Base-by-base conservation (phyloP, 768 basidiomycete species). In the Lactarius sp. region DNA sequence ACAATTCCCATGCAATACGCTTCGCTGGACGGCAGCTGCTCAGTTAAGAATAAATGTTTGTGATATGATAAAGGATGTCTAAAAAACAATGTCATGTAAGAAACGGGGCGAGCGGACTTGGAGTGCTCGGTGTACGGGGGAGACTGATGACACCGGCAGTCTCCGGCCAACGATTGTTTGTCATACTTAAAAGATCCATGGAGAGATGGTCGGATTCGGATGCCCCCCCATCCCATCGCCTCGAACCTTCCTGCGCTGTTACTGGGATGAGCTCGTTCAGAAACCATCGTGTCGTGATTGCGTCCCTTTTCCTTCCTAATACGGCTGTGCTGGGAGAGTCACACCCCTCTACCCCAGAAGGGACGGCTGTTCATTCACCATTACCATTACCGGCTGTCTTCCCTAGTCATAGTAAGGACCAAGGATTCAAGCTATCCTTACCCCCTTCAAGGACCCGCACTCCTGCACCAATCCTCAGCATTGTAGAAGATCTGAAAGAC, bases 291-390 rank as follows among this genome's bases (percentile, higher is more conserved):
- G 80, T 88, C 59, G 78, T 92, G 73, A 85, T 93, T 73, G 91
- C 90, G 16, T 87, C 88, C n/a, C 84, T 92, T 62, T 92, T 93
- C 72, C 84, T 92, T 41, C 91, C 91, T 42, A 83, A 82, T 63
- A 88, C 90, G 42, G 83, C 84, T 49, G 83, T 85, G 51, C 75
- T 85, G 47, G 84, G 82, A 71, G 81, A 85, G 61, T 84, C 84
- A 0, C 72, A 75, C 14, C 81, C 82, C 0, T 70, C 82, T 0
- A 84, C 85, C 0, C 83, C 85, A 10, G 77, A 79, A 37, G 70
- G 72, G 27, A 59, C 67, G 65, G 33, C 67, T 51, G 36, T 67
- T 27, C 66, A 61, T 49, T 60, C 71, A 37, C 62, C 44, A 1
- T 13, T 54, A 37, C 46, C 70, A 1, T 60, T 68, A 42, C 68